phyloP scores from a whole-genome alignment of 148 eudicot genomes.

The Rhododendron williamsianum region DNA sequence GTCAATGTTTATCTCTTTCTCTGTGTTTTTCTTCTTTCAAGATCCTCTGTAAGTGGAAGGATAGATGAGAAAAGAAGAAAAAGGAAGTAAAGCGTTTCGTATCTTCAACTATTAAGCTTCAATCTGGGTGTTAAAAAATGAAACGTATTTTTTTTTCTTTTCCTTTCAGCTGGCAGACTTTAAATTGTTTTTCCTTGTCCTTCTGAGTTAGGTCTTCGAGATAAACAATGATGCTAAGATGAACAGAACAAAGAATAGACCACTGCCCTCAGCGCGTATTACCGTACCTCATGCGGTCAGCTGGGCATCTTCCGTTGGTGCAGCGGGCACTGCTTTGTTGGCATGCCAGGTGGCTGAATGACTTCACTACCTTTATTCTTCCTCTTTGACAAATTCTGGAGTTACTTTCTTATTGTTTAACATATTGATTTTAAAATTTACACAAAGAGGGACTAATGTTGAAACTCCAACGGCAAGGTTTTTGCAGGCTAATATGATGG shows the following conservation, averaged over 20 bases:
- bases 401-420: not conserved
- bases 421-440: not conserved
- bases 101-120: not conserved
- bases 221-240: slow-evolving; percentile 77
- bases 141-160: not conserved
- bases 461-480: slow-evolving; percentile 56
- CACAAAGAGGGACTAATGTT: slow-evolving; percentile 35
- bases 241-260: slow-evolving; percentile 88
- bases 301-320: slow-evolving; percentile 81
- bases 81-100: not conserved
- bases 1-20: not conserved
- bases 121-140: not conserved
- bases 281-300: slow-evolving; percentile 65
- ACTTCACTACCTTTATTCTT: slow-evolving; percentile 7
- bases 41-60: not conserved
- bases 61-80: not conserved
- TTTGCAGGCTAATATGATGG: slow-evolving; percentile 92
- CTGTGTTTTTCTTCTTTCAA: not conserved
- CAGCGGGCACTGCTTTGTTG: slow-evolving; percentile 78
- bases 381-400: not conserved
- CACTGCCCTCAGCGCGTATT: slow-evolving; percentile 85
- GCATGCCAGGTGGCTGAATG: slow-evolving; percentile 61
- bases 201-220: slow-evolving; percentile 61
- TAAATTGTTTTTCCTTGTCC: not conserved
- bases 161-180: not conserved